These are phyloP conservation scores for Hypoxylon rubiginosum DNA, from an alignment of 2,329 filamentous ascomycete genomes.

Conservation along the genomic window DNA sequence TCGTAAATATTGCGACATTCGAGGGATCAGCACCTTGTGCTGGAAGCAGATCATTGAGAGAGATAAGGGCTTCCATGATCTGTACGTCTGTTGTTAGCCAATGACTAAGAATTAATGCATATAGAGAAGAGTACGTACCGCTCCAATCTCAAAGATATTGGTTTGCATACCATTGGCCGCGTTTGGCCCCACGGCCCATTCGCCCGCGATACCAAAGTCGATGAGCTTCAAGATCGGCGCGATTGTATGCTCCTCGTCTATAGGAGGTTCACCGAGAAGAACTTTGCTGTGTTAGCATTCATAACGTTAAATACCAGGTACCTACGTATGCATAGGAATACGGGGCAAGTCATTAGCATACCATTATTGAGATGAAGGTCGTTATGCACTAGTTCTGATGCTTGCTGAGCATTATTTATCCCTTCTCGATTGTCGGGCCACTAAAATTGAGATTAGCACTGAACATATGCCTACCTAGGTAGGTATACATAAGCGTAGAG, in stretches of 20 bases:
- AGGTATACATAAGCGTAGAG: background rate
- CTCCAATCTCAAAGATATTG: background rate
- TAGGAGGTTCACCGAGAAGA: conserved; percentile 4
- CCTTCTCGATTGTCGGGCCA: conserved; percentile 4
- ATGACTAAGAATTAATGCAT: background rate
- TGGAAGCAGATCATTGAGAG: background rate
- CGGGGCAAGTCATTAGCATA: background rate
- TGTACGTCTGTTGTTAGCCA: background rate
- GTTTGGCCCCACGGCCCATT: background rate
- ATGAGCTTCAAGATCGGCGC: conserved; percentile 9
- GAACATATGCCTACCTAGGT: background rate
- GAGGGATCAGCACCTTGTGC: background rate
- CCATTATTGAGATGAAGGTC: conserved; percentile 15
- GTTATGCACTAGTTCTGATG: conserved; percentile 4
- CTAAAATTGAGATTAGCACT: background rate
- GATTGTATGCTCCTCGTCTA: conserved; percentile 6
- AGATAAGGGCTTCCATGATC: background rate
- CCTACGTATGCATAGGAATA: background rate
- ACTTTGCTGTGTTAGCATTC: conserved; percentile 11
- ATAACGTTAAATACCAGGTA: background rate
- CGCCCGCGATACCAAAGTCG: conserved; percentile 10
- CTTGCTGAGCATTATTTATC: background rate
- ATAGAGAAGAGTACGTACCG: background rate
- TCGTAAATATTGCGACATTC: background rate
- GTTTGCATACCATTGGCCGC: background rate